Base-by-base conservation (phyloP, 2,329 filamentous ascomycete species). In the Venturia pyrina region DNA sequence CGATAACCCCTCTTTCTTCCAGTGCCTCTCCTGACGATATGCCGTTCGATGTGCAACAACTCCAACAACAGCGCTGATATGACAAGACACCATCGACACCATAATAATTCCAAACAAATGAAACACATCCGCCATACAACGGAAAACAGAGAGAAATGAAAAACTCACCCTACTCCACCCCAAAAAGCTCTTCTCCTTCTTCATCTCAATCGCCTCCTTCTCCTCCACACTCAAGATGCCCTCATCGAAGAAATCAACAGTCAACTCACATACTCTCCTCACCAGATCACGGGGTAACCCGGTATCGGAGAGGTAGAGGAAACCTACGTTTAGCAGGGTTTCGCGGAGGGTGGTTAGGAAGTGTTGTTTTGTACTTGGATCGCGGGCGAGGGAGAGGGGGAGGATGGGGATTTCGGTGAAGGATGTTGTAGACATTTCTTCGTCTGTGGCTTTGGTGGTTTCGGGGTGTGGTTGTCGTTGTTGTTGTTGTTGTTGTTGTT, bases 301-400 rank as follows among this genome's bases (percentile, higher is more conserved):
- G 2, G 90, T 87, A 72, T 96, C 92, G 73, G 87, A 88, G 68
- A 96, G 83, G 72, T 96, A 96, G 28, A 96, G 76, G 72, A 96
- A 96, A 1, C 91, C 91, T n/a, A 96, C 89, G 74, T 93, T 89
- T 71, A 96, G 84, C 41, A 96, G 78, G 0, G 90, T 90, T 75
- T 89, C 81, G 19, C 89, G 88, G 41, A 96, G 82, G 65, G 90
- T 81, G 0, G 79, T 76, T 0, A 96, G 83, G 71, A 96, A 95
- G 41, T 78, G 78, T 2, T 89, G 83, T 76, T 95, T 96, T 0
- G 89, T 87, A 5, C 79, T 78, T 21, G 85, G 81, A 70, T 86
- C 78, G 69, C 81, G 79, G 48, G 90, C 88, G 28, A 84, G 79
- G 17, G 88, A 84, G 67, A 96, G 82, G 73, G 93, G 89, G 44